Evolutionary conservation across 352 stramenopile genomes (phyloP).

Genomic region (Phytophthora uliginosa): DNA sequence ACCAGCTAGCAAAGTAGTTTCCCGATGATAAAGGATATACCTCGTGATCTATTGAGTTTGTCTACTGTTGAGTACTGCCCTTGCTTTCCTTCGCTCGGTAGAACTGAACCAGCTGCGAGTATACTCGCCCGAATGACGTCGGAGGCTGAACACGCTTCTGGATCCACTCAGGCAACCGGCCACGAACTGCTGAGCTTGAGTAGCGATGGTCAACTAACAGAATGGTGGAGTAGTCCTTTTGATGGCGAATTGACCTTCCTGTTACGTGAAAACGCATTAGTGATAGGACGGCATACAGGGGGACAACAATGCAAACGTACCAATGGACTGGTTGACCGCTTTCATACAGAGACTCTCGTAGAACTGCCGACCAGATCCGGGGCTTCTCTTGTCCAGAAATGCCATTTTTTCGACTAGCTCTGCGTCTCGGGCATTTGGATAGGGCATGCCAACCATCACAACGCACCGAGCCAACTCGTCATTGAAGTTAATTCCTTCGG

Average conservation of each 20-base stretch:
- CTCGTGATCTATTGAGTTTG: conserved; percentile 22
- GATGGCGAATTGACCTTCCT: conserved; percentile 97
- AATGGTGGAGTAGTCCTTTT: conserved; percentile 98
- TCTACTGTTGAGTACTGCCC: conserved; percentile 8
- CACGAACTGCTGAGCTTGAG: conserved; percentile 64
- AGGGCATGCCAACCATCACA: conserved; percentile 98
- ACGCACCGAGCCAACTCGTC: conserved; percentile 98
- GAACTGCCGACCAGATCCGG: conserved; percentile 89
- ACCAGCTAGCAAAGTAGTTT: conserved; percentile 38
- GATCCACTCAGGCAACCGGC: conserved; percentile 85
- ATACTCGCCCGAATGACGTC: conserved; percentile 73
- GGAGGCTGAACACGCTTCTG: conserved; percentile 76
- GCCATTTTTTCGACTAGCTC: conserved; percentile 98
- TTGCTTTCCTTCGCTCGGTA: conserved; percentile 63
- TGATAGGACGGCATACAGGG: not conserved
- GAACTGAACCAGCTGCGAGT: conserved; percentile 84
- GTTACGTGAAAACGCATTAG: conserved; percentile 19
- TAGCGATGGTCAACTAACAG: conserved; percentile 98
- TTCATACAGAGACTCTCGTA: conserved; percentile 99
- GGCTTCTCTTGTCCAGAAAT: conserved; percentile 83
- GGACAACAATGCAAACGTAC: conserved; percentile 41
- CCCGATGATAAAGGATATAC: conserved; percentile 17
- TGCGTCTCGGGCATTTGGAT: conserved; percentile 97
- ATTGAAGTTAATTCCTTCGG: conserved; percentile 99
- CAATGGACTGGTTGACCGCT: conserved; percentile 99